Evolutionary conservation across 345 rosid species (phyloP).

Genomic region (Geranium rotundifolium): DNA sequence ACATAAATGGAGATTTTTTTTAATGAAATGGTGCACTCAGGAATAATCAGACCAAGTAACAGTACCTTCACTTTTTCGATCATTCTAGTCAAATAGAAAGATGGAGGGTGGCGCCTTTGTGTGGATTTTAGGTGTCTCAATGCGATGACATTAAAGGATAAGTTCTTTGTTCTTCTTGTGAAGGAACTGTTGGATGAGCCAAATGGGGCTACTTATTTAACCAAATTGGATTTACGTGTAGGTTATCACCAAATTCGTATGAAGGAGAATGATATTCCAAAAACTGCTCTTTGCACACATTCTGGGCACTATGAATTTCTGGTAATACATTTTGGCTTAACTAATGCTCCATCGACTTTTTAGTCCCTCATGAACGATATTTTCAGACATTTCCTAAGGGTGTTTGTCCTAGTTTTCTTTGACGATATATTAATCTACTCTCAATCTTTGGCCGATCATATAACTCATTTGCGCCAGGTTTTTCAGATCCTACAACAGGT

Average conservation of each 20-base stretch:
- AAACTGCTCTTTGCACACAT: background rate
- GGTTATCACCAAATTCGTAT: background rate
- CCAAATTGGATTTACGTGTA: background rate
- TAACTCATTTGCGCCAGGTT: background rate
- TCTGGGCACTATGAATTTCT: background rate
- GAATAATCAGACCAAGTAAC: background rate
- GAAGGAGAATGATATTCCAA: background rate
- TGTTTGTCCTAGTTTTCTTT: background rate
- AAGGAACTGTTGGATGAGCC: background rate
- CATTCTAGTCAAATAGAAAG: conserved; percentile 2
- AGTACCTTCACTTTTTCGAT: background rate
- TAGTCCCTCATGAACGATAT: background rate
- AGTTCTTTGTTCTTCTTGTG: background rate
- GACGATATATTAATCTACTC: background rate
- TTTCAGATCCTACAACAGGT: background rate
- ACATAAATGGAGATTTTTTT: conserved; percentile 2
- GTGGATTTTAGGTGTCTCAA: background rate
- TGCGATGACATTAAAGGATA: background rate
- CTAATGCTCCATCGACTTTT: background rate
- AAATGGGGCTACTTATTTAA: background rate
- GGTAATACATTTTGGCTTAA: background rate
- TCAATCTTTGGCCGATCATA: background rate
- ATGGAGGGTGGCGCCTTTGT: background rate
- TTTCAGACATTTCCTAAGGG: background rate
- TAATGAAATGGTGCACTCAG: background rate